phyloP scores from a whole-genome alignment of 73 alveolate species.

The Urostyla sp. region DNA sequence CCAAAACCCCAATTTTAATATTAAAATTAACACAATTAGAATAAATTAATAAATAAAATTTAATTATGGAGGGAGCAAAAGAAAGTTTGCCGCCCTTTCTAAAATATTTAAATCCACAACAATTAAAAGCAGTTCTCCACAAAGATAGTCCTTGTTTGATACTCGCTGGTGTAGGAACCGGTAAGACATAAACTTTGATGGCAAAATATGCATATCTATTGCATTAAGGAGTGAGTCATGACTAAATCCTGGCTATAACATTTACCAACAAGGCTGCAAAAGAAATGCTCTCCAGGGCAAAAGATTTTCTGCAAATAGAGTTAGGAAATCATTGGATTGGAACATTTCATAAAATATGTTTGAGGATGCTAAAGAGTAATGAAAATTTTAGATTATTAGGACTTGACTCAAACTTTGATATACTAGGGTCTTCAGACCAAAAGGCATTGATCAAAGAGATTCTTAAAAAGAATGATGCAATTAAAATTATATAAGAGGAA shows the following conservation, averaged over 20 bases:
- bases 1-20: too few species aligned
- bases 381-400: slow-evolving; percentile 26
- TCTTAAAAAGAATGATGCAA: slow-evolving; percentile 25
- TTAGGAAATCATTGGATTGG: slow-evolving; percentile 67
- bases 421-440: slow-evolving; percentile 50
- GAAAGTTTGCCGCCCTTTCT: too few species aligned
- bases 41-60: too few species aligned
- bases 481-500: too few species aligned
- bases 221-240: slow-evolving; percentile 19
- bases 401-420: slow-evolving; percentile 42
- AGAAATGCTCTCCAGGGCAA: slow-evolving; percentile 76
- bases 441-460: slow-evolving; percentile 50
- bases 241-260: slow-evolving; percentile 71
- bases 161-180: slow-evolving; percentile 87
- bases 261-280: slow-evolving; percentile 85
- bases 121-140: slow-evolving; percentile 65
- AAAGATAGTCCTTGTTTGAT: slow-evolving; percentile 65
- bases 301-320: slow-evolving; percentile 39
- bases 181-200: slow-evolving; percentile 81
- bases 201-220: slow-evolving; percentile 69
- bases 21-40: too few species aligned
- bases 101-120: slow-evolving; percentile 59
- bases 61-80: too few species aligned
- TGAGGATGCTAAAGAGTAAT: slow-evolving; percentile 61
- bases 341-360: slow-evolving; percentile 77